Conservation (phyloP, 352 stramenopile species). For the Globisporangium parvum region DNA sequence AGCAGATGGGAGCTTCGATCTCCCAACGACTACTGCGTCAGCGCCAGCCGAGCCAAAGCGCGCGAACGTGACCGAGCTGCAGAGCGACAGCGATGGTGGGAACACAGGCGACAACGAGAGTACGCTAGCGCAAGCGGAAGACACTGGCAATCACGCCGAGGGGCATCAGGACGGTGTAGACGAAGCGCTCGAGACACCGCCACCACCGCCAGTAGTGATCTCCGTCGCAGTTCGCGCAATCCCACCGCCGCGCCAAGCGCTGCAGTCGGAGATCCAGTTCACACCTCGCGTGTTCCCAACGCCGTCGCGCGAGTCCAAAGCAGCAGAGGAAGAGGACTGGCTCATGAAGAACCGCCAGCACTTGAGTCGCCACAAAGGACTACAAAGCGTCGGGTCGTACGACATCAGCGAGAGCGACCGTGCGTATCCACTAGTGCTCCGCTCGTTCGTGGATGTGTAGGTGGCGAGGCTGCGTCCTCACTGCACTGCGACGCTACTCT, state of each 20-base stretch:
- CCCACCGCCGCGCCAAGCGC: conserved; percentile 33
- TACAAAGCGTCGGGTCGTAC: conserved; percentile 40
- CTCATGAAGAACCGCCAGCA: conserved; percentile 80
- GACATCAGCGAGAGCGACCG: conserved; percentile 85
- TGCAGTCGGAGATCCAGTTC: conserved; percentile 61
- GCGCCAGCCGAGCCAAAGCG: not conserved
- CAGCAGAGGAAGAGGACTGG: conserved; percentile 78
- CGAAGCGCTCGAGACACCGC: conserved; percentile 1
- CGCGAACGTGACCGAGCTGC: not conserved
- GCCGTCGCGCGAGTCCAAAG: conserved; percentile 72
- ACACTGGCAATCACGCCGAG: too few species aligned
- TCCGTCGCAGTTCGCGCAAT: conserved; percentile 11
- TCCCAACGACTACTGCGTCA: conserved; percentile 12
- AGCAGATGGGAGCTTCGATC: conserved; percentile 46
- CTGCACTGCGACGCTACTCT: not conserved
- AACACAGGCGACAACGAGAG: not conserved
- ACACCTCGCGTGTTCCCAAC: conserved; percentile 76
- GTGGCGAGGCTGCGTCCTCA: not conserved
- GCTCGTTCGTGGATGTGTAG: not conserved
- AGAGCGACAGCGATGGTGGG: not conserved
- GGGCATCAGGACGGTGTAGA: not conserved
- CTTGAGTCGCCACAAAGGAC: conserved; percentile 61
- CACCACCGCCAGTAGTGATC: conserved; percentile 6
- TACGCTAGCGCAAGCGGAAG: not conserved
- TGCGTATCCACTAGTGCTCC: conserved; percentile 26